phyloP scores from a whole-genome alignment of 2,329 filamentous ascomycete genomes.

The Waltergamsia citrina region DNA sequence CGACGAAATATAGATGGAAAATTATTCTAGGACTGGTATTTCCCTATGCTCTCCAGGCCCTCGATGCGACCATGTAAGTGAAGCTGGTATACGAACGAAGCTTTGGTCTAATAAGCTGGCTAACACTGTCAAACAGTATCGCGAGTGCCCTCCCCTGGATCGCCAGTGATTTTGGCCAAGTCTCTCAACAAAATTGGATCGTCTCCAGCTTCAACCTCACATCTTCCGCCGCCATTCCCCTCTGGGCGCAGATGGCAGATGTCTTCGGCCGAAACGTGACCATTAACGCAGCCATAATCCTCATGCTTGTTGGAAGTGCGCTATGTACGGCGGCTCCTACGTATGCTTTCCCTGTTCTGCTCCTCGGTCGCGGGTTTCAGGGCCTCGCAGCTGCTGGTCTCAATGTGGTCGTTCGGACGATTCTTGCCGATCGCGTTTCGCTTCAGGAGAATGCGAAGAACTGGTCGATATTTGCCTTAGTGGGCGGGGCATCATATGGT shows the following conservation, averaged over 20 bases:
- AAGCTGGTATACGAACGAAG: background rate
- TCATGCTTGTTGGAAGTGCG: conserved; percentile 50
- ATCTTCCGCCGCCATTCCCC: conserved; percentile 56
- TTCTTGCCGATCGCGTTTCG: conserved; percentile 57
- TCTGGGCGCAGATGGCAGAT: conserved; percentile 55
- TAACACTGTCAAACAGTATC: conserved; percentile 13
- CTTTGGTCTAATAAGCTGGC: conserved; percentile 3
- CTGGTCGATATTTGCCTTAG: conserved; percentile 50
- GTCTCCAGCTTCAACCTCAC: conserved; percentile 60
- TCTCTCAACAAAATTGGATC: conserved; percentile 58
- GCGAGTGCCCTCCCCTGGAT: conserved; percentile 39
- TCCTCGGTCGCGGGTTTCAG: conserved; percentile 54
- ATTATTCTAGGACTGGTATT: conserved; percentile 48
- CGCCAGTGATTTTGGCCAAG: conserved; percentile 50
- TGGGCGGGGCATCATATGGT: conserved; percentile 49
- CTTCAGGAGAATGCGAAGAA: conserved; percentile 53
- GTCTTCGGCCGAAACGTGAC: conserved; percentile 53
- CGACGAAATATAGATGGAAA: conserved; percentile 42
- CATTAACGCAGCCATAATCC: conserved; percentile 45
- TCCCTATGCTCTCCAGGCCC: conserved; percentile 51
- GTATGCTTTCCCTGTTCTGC: conserved; percentile 44
- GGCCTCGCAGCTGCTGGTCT: conserved; percentile 53
- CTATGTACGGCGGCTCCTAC: conserved; percentile 49
- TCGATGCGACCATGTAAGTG: conserved; percentile 53
- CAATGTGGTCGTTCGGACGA: conserved; percentile 48